Base-by-base conservation (phyloP, 2,329 filamentous ascomycete genomes). In the Colletotrichum lentis region DNA sequence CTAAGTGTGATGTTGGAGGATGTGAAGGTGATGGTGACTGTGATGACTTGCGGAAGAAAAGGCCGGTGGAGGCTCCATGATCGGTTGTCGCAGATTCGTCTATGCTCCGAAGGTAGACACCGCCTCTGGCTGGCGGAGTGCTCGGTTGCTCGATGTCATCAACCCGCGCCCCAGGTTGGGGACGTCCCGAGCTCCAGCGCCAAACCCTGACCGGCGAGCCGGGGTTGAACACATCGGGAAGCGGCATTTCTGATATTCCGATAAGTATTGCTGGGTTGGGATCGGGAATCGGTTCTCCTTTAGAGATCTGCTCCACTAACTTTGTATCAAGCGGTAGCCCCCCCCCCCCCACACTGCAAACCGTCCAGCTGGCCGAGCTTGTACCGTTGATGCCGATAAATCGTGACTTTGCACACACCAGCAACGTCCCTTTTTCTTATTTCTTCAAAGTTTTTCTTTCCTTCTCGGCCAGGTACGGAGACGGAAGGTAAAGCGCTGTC, bases 71-170 rank as follows among this genome's bases (percentile, higher is more conserved):
- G 53, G 63, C 44, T 62, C 67, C 69, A 71, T 71, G 55, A 31
- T 69, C 63, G 18, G 58, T 57, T 59, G 67, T 69, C 63, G 62
- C 62, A 62, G 67, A 67, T 43, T 67, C 47, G 64, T 69, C 67
- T 57, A 67, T 57, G 63, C 63, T 63, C 22, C 52, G 64, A 54
- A 69, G 44, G 62, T 68, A 65, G 65, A 65, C 62, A 65, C 65
- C 65, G 62, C 65, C 65, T 61, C 65, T 65, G 49, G 62, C 62
- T 50, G 65, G 55, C 63, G 39, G 57, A 62, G 62, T 69, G 67
- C 58, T 67, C 57, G 67, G 67, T 69, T 63, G 67, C 49, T 69
- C 67, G 67, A 69, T 69, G 67, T 69, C 67, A 67, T 67, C 64
- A 58, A 69, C 47, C 52, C 41, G 50, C 41, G 50, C 53, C 18